A percentile compares a stretch with the other conserved stretches of the same genome.
Conservation (phyloP, 805 yeast species). For the Candida berthetii region DNA sequence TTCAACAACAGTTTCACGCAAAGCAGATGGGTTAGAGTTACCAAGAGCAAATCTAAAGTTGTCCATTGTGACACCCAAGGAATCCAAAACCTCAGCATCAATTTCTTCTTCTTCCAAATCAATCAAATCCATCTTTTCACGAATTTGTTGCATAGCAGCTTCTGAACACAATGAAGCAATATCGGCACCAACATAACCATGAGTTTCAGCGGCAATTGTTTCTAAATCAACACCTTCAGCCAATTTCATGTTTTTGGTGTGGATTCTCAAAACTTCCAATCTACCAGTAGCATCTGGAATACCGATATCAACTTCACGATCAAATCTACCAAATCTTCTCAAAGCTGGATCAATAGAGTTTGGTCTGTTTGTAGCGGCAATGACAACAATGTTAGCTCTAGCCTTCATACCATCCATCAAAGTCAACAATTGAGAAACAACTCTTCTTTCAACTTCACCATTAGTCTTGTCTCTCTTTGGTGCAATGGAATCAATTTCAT, state of each 20-base stretch:
- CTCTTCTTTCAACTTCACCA: conserved; percentile 99
- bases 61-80: conserved; percentile 97
- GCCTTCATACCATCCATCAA: conserved; percentile 99
- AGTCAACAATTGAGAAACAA: conserved; percentile 94
- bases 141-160: conserved; percentile 99
- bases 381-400: conserved; percentile 95
- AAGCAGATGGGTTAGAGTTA: conserved; percentile 96
- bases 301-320: conserved; percentile 85
- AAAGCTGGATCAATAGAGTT: conserved; percentile 74
- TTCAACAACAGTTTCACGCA: conserved; percentile 99
- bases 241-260: conserved; percentile 97
- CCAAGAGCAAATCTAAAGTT: conserved; percentile 97
- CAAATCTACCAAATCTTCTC: conserved; percentile 85
- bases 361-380: conserved; percentile 91
- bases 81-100: conserved; percentile 94
- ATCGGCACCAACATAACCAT: conserved; percentile 99
- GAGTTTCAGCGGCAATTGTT: conserved; percentile 94
- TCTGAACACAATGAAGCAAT: conserved; percentile 98
- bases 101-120: conserved; percentile 95
- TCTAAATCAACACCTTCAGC: conserved; percentile 94
- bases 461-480: conserved; percentile 99
- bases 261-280: conserved; percentile 92
- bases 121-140: conserved; percentile 98
- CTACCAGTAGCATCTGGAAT: conserved; percentile 99
- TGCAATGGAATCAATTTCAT: conserved; percentile 97